A percentile compares a stretch with the other conserved stretches of the same genome.
Evolutionary conservation across 2,329 filamentous ascomycete species (phyloP).

Genomic region (Paraconiothyrium sp.): DNA sequence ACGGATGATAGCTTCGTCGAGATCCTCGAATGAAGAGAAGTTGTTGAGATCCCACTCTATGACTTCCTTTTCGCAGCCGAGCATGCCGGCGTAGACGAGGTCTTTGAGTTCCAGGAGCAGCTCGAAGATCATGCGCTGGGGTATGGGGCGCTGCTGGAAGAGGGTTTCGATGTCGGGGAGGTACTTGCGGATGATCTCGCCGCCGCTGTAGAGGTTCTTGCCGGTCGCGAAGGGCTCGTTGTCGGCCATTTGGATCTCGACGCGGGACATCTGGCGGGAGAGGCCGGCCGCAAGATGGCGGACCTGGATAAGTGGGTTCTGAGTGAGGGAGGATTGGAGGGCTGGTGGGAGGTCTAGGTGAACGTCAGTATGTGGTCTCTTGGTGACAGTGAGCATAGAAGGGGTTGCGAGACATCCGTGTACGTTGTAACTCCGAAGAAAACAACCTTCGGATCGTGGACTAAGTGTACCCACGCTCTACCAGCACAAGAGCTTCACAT

Average conservation of each 20-base stretch:
- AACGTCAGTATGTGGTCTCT: background rate
- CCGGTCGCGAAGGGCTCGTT: conserved; percentile 43
- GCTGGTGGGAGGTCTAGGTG: conserved; percentile 37
- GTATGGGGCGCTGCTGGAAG: conserved; percentile 41
- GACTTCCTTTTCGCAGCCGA: conserved; percentile 36
- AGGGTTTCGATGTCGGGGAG: conserved; percentile 43
- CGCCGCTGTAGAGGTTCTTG: conserved; percentile 47
- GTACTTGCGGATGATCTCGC: conserved; percentile 44
- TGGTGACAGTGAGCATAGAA: too few relatives aligned
- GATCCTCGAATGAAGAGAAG: conserved; percentile 39
- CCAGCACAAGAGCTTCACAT: conserved; percentile 11
- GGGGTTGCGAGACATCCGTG: background rate
- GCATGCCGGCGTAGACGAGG: conserved; percentile 39
- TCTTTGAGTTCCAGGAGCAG: conserved; percentile 48
- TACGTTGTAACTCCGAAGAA: background rate
- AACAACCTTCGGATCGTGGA: background rate
- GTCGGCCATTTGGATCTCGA: conserved; percentile 47
- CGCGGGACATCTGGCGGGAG: conserved; percentile 46
- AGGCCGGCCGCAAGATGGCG: conserved; percentile 46
- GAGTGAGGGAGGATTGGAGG: conserved; percentile 43
- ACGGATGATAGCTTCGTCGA: conserved; percentile 39
- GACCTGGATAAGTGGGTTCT: conserved; percentile 45
- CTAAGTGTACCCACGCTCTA: background rate
- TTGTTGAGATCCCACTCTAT: conserved; percentile 43
- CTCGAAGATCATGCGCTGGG: conserved; percentile 48